These are phyloP conservation scores for Phlyctochytrium bullatum DNA, from an alignment of 192 early-diverging fungal species.

Conservation along the genomic window DNA sequence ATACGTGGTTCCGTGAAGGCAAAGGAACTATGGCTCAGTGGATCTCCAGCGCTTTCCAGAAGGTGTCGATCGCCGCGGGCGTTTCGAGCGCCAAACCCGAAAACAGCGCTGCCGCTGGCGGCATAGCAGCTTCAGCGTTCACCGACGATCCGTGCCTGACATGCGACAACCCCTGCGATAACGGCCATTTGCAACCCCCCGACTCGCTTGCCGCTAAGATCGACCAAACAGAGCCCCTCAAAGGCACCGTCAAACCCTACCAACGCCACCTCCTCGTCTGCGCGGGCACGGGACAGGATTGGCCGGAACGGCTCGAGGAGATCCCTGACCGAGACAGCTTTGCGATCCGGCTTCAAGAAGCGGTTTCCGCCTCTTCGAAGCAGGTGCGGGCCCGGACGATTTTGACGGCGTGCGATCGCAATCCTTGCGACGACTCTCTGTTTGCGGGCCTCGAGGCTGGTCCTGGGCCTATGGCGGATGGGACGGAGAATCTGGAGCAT, in stretches of 20 bases:
- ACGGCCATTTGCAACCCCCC: conserved; percentile 37
- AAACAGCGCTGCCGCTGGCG: neutral
- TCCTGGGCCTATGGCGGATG: neutral
- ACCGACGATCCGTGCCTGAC: conserved; percentile 40
- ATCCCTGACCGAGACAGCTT: conserved; percentile 13
- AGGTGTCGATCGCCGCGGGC: neutral
- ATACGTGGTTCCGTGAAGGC: too few species aligned
- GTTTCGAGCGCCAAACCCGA: too few species aligned
- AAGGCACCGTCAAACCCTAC: conserved; percentile 47
- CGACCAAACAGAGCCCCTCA: conserved; percentile 21
- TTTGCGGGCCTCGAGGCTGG: neutral
- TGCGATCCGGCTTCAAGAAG: conserved; percentile 5
- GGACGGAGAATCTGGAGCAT: conserved; percentile 5
- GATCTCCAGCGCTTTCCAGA: neutral
- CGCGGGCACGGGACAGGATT: conserved; percentile 23
- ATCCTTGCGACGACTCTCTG: conserved; percentile 2
- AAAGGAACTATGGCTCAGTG: neutral
- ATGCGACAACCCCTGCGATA: conserved; percentile 38
- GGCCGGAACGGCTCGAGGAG: conserved; percentile 38
- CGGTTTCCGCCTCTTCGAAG: neutral
- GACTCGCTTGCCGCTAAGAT: conserved; percentile 39
- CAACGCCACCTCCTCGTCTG: conserved; percentile 41
- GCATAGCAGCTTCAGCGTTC: conserved; percentile 17
- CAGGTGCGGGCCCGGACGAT: conserved; percentile 21
- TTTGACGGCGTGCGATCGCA: conserved; percentile 32